Evolutionary conservation across 1,139 yeast genomes (phyloP), one percentile per base, ranked within the genome.

Genomic region (Hyphopichia buzzinii): DNA sequence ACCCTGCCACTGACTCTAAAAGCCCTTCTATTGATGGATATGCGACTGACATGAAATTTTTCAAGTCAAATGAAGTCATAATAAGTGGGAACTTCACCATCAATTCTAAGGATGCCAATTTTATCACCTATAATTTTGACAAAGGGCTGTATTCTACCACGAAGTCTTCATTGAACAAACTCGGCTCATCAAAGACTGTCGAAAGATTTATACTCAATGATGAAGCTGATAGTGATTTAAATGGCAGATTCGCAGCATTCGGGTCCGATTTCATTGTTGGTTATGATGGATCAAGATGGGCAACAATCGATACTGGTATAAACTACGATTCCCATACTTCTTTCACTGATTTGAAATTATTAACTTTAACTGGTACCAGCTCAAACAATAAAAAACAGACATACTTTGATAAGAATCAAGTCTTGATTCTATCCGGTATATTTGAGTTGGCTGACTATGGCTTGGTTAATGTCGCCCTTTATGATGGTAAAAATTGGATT

Each of bases 401-500:
- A 8, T 61, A 62, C 30, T 72, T 79, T 38, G 70, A 72, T 29
- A 52, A 61, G 7, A 56, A 72, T 31, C 67, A 74, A 42, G 62
- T 77, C 0, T 56, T 89, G 29, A 53, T 84, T 13, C 74, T 85
- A 2, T 66, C 86, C 3, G 97, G 97, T 13, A 56, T 62, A 29
- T 67, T 87, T 36, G 55, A 62, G 6, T 56, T 85, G 32, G 48
- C 63, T 2, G 56, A 57, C 3, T 79, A 73, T 52, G 96, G 95
- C 1, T 55, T 63, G 29, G 79, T 79, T 1, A 79, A 84, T 36
- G 74, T 83, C 21, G 92, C 94, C 0, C 59, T 81, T 29, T 89
- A 62, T 61, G 81, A 87, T 54, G 92, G 94, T 3, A 50, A 70
- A 1, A 43, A 55, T 3, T 90, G 97, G 96, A 57, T 64, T 24